phyloP scores from a whole-genome alignment of 2,329 filamentous ascomycete species.

The Trichoderma asperellum region DNA sequence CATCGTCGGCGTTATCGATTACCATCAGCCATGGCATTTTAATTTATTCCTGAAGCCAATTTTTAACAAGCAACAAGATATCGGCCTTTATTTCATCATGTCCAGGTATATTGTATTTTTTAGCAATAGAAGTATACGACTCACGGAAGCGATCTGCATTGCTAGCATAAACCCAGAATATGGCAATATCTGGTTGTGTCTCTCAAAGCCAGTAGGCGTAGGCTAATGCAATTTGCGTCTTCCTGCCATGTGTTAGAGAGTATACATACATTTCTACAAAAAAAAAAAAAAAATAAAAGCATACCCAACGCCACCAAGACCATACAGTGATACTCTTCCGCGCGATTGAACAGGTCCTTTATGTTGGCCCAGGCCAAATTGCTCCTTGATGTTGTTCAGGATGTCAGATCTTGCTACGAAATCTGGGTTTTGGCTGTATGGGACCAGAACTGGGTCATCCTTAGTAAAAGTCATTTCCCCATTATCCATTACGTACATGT shows the following conservation, averaged over 20 bases:
- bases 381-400: conserved; percentile 9
- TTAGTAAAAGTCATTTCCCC: conserved; percentile 6
- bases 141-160: conserved; percentile 38
- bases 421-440: conserved; percentile 25
- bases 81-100: conserved; percentile 33
- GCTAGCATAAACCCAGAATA: conserved; percentile 45
- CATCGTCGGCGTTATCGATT: conserved; percentile 31
- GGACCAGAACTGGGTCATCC: conserved; percentile 24
- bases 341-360: background rate
- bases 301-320: conserved; percentile 13
- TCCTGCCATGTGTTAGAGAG: conserved; percentile 4
- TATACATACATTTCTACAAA: too few relatives aligned
- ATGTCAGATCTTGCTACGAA: conserved; percentile 26
- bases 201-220: conserved; percentile 37
- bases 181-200: conserved; percentile 33
- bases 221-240: conserved; percentile 14
- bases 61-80: conserved; percentile 35
- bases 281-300: too few relatives aligned
- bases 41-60: conserved; percentile 36
- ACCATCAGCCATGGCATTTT: conserved; percentile 33
- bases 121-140: conserved; percentile 36
- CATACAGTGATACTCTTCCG: conserved; percentile 19
- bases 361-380: conserved; percentile 18
- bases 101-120: conserved; percentile 35
- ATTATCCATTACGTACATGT: conserved; percentile 21